These are phyloP conservation scores for Nymphaea thermarum DNA, from an alignment of 164 flowering plant genomes.

Conservation along the genomic window DNA sequence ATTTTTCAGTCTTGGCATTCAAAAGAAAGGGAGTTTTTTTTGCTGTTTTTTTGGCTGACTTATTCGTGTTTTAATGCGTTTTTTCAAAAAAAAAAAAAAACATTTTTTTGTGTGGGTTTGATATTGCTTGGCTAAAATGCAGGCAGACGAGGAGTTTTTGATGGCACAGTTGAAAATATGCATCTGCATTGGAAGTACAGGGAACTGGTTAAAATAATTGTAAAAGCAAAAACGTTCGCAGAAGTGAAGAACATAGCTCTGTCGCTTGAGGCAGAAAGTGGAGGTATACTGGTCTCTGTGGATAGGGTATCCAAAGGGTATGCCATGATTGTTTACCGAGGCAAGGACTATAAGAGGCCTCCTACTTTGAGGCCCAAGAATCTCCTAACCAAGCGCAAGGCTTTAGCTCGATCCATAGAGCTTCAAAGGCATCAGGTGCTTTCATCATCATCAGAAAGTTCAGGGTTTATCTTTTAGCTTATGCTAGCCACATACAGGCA, in stretches of 20 bases:
- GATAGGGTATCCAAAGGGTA: constrained; percentile 83
- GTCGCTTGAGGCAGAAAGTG: constrained; percentile 88
- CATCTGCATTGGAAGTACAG: constrained; percentile 98
- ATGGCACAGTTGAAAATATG: constrained; percentile 95
- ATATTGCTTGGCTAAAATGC: constrained; percentile 9
- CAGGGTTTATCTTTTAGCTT: neutral
- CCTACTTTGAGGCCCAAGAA: constrained; percentile 67
- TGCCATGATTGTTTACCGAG: constrained; percentile 71
- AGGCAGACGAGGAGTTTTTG: constrained; percentile 97
- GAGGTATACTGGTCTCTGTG: constrained; percentile 84
- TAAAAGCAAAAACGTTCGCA: constrained; percentile 58
- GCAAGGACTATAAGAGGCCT: constrained; percentile 77
- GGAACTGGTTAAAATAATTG: constrained; percentile 70
- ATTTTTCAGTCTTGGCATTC: too few relatives aligned
- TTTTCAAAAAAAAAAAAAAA: too few relatives aligned
- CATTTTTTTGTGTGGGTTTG: neutral
- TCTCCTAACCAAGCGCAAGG: constrained; percentile 88
- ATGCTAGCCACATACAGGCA: neutral
- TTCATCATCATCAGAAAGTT: neutral
- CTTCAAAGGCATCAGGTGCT: constrained; percentile 88
- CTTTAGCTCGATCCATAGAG: constrained; percentile 89
- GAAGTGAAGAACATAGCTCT: constrained; percentile 64
- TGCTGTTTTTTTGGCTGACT: too few relatives aligned
- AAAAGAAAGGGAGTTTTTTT: too few relatives aligned
- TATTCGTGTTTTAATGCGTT: too few relatives aligned